phyloP scores from a whole-genome alignment of 805 yeast species.

The Zygotorulaspora florentina region DNA sequence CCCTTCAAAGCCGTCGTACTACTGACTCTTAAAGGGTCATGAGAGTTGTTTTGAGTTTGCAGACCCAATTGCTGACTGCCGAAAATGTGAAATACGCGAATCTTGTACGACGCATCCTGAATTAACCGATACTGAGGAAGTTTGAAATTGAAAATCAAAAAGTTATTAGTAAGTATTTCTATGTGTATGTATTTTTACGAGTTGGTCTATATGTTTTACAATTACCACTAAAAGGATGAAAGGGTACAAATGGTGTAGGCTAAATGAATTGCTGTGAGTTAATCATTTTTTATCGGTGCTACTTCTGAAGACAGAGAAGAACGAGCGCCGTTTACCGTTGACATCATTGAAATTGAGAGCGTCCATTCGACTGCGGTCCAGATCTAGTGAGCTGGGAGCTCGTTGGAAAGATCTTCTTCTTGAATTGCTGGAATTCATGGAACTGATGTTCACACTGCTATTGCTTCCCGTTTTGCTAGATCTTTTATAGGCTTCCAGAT shows the following conservation, averaged over 20 bases:
- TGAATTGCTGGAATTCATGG: conserved; percentile 10
- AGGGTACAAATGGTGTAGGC: no score
- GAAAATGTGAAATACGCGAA: no score
- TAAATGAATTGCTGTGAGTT: neutral
- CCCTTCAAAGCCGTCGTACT: no score
- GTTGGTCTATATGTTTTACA: neutral
- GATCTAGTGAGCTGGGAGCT: conserved; percentile 31
- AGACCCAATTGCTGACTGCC: no score
- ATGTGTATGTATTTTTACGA: neutral
- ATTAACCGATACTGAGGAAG: no score
- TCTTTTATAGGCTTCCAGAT: conserved; percentile 16
- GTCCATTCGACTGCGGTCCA: conserved; percentile 29
- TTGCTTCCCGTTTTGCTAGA: conserved; percentile 17
- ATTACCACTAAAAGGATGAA: no score
- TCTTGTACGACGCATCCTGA: no score
- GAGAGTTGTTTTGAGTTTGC: no score
- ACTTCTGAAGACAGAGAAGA: conserved; percentile 30
- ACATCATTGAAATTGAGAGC: conserved; percentile 15
- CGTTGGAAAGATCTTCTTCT: conserved; percentile 24
- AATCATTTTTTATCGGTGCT: conserved; percentile 18
- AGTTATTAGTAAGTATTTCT: neutral
- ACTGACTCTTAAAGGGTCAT: no score
- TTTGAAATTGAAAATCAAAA: neutral
- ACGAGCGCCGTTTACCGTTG: conserved; percentile 24
- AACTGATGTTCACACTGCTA: conserved; percentile 14